Percentiles rank a stretch among this genome's conserved stretches.
phyloP scores from a whole-genome alignment of 805 yeast species.

The Ogataea pilisensis region DNA sequence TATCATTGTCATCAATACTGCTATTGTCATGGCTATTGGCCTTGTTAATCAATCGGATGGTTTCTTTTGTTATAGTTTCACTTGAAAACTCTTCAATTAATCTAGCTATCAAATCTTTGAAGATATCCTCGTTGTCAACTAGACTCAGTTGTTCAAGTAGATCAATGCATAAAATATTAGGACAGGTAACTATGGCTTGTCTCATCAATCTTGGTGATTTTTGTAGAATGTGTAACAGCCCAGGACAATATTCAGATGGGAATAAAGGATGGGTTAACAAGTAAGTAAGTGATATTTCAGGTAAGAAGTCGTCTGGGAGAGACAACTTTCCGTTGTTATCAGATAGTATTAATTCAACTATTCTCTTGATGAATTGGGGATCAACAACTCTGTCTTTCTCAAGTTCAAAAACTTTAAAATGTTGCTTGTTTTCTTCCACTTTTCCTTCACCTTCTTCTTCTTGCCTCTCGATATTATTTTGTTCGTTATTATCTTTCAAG shows the following conservation, averaged over 20 bases:
- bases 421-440: conserved; percentile 21
- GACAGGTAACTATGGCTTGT: conserved; percentile 79
- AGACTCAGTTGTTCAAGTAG: conserved; percentile 56
- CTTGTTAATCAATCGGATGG: conserved; percentile 34
- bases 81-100: conserved; percentile 61
- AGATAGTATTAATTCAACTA: conserved; percentile 35
- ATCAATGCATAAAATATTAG: conserved; percentile 61
- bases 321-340: conserved; percentile 10
- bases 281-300: conserved; percentile 63
- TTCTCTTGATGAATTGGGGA: conserved; percentile 44
- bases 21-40: too few species aligned
- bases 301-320: conserved; percentile 34
- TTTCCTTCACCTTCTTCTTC: conserved; percentile 13
- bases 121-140: conserved; percentile 56
- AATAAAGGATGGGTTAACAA: conserved; percentile 84
- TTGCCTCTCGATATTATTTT: too few species aligned
- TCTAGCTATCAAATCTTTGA: conserved; percentile 64
- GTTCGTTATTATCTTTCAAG: conserved; percentile 16
- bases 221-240: conserved; percentile 47
- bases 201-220: conserved; percentile 62
- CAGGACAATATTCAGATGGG: conserved; percentile 55
- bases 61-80: conserved; percentile 51
- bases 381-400: conserved; percentile 67
- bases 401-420: conserved; percentile 50
- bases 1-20: conserved; percentile 3